Evolutionary conservation across 129 eudicot species (phyloP).

Genomic region (Escallonia herrerae): DNA sequence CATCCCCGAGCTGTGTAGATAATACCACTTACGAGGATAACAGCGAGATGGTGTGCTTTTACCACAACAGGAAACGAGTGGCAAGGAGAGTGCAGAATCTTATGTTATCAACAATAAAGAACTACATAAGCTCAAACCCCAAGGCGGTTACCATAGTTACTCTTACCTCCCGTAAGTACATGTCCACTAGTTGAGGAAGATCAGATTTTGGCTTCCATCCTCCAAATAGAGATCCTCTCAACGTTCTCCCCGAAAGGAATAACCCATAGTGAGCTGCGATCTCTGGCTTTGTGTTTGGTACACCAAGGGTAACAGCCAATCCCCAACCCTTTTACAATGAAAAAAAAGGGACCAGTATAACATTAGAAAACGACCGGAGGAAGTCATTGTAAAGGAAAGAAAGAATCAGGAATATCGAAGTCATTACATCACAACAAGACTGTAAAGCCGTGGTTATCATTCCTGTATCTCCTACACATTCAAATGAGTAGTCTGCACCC

Average conservation of each 20-base stretch:
- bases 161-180: slow-evolving; percentile 69
- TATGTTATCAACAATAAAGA: too few species aligned
- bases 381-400: not conserved
- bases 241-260: slow-evolving; percentile 75
- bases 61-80: too few species aligned
- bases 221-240: slow-evolving; percentile 82
- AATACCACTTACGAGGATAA: too few species aligned
- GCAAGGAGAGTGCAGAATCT: too few species aligned
- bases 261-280: slow-evolving; percentile 73
- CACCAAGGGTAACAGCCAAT: slow-evolving; percentile 88
- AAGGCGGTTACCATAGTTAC: not conserved
- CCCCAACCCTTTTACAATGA: slow-evolving; percentile 78
- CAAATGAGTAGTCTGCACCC: slow-evolving; percentile 92
- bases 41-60: too few species aligned
- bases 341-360: not conserved
- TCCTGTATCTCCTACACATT: slow-evolving; percentile 90
- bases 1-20: too few species aligned
- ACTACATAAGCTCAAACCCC: not conserved
- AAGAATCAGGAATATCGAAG: slow-evolving; percentile 2
- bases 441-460: slow-evolving; percentile 71
- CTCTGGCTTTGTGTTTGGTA: slow-evolving; percentile 76
- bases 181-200: slow-evolving; percentile 68
- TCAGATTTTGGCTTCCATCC: slow-evolving; percentile 99
- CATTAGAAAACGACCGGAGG: not conserved
- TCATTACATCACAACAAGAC: slow-evolving; percentile 75